phyloP scores from a whole-genome alignment of 2,329 filamentous ascomycete genomes.

The Mollisiaceae sp. region DNA sequence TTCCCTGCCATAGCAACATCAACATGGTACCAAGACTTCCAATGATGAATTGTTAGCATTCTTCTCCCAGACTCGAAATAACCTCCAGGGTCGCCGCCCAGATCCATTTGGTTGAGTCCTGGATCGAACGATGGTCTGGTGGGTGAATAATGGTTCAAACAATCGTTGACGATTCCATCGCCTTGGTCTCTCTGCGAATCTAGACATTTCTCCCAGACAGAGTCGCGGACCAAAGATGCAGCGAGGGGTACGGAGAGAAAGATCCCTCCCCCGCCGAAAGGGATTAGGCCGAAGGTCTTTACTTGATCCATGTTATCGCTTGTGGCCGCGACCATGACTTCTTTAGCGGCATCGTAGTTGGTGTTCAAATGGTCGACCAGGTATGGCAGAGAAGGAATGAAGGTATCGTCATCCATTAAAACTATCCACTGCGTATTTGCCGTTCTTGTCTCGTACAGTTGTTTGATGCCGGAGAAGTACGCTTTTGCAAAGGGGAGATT shows the following conservation, averaged over 20 bases:
- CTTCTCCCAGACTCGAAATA: conserved; percentile 37
- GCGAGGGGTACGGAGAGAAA: conserved; percentile 38
- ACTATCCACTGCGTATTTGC: conserved; percentile 37
- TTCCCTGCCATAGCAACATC: conserved; percentile 26
- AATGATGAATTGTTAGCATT: conserved; percentile 38
- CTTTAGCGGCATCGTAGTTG: conserved; percentile 28
- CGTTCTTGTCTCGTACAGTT: conserved; percentile 34
- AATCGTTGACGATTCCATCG: conserved; percentile 36
- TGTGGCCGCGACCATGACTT: conserved; percentile 31
- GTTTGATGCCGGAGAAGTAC: conserved; percentile 37
- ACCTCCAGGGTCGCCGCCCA: conserved; percentile 32
- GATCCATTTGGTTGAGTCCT: conserved; percentile 38
- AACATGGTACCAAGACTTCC: conserved; percentile 35
- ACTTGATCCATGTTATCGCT: conserved; percentile 36
- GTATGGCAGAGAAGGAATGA: conserved; percentile 35
- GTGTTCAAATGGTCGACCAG: conserved; percentile 32
- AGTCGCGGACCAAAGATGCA: conserved; percentile 17
- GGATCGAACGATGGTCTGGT: conserved; percentile 33
- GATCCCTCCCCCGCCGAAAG: conserved; percentile 39
- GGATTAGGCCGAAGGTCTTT: conserved; percentile 30
- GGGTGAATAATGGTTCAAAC: conserved; percentile 29
- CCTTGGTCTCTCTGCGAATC: conserved; percentile 28
- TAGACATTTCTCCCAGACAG: conserved; percentile 32
- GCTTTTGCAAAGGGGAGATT: conserved; percentile 23
- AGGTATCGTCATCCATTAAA: conserved; percentile 41